These are phyloP conservation scores for Viola pubescens DNA, from an alignment of 441 rosid genomes.

Conservation along the genomic window DNA sequence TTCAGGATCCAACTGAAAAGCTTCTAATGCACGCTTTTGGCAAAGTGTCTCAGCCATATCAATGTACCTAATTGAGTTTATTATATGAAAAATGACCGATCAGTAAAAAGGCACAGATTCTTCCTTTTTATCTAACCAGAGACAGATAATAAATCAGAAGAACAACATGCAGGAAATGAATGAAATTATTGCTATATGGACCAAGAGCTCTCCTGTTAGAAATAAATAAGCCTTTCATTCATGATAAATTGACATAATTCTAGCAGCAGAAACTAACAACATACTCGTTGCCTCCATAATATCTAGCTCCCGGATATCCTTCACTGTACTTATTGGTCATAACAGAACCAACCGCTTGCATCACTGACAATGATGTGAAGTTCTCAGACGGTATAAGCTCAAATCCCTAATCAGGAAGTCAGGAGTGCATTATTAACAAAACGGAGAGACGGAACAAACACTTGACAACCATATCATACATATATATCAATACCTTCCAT, in stretches of 20 bases:
- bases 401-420: constrained; percentile 43
- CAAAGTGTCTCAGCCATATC: constrained; percentile 93
- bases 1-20: constrained; percentile 74
- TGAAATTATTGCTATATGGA: no score
- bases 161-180: no score
- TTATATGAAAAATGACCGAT: constrained; percentile 3
- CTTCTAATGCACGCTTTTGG: constrained; percentile 87
- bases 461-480: not conserved
- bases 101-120: not conserved
- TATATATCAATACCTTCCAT: constrained; percentile 60
- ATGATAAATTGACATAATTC: no score
- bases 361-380: constrained; percentile 80
- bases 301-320: constrained; percentile 96
- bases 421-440: no score
- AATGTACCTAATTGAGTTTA: constrained; percentile 51
- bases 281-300: constrained; percentile 95
- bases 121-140: not conserved
- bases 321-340: constrained; percentile 96
- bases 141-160: no score
- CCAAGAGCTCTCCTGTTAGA: no score
- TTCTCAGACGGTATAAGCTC: constrained; percentile 94
- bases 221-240: no score
- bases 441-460: no score
- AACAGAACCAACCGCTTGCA: constrained; percentile 95
- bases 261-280: constrained; percentile 13